These are phyloP conservation scores for Phaeosphaeriaceae sp. DNA, from an alignment of 2,329 filamentous ascomycete species.

Conservation along the genomic window DNA sequence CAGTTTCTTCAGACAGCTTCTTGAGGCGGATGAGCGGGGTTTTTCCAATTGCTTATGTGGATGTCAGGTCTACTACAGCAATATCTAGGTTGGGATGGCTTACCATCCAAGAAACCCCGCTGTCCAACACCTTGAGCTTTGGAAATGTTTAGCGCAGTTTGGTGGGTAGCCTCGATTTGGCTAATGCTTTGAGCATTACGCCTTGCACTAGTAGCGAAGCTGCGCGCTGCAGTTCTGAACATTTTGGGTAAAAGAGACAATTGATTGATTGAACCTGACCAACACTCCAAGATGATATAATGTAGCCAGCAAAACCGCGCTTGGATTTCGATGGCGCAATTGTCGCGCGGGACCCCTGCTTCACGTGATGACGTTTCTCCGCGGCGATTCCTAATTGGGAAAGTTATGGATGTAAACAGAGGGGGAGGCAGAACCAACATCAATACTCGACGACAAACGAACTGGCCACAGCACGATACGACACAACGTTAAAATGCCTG, in stretches of 20 bases:
- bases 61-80: conserved; percentile 6
- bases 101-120: conserved; percentile 80
- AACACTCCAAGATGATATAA: conserved; percentile 8
- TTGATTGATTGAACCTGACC: background rate
- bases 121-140: conserved; percentile 79
- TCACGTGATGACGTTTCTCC: conserved; percentile 21
- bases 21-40: conserved; percentile 93
- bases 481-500: conserved; percentile 50
- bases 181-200: conserved; percentile 57
- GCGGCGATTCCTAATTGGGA: conserved; percentile 5
- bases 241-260: conserved; percentile 53
- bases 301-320: conserved; percentile 19
- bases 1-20: conserved; percentile 84
- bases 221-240: conserved; percentile 72
- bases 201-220: conserved; percentile 69
- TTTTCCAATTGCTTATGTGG: conserved; percentile 83
- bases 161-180: conserved; percentile 57
- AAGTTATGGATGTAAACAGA: conserved; percentile 9
- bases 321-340: conserved; percentile 34
- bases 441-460: conserved; percentile 18
- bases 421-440: conserved; percentile 1
- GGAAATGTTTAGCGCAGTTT: conserved; percentile 74
- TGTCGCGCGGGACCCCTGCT: conserved; percentile 5
- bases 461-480: conserved; percentile 13
- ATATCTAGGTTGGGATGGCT: background rate